Base-by-base conservation (phyloP, 495 filamentous ascomycete genomes). In the Hypoxylon crocopeplum region DNA sequence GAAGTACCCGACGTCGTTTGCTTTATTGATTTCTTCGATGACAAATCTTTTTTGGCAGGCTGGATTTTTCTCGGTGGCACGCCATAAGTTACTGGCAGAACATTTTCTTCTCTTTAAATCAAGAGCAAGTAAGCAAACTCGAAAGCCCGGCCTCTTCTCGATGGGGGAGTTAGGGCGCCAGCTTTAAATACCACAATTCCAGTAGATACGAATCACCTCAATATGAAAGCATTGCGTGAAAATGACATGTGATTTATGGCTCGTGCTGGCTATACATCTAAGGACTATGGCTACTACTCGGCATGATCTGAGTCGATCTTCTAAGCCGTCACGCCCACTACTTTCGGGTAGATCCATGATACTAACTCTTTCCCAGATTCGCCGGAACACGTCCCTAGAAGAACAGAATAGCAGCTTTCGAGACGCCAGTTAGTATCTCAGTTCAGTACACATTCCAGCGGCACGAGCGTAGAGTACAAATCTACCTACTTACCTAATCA, bases 1-100 rank as follows among this genome's bases (percentile, higher is more conserved):
- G 46, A 34, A 48, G 36, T 41, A 16, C 49, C 44, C 8, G 15
- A 34, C 15, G 30, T 37, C 16, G 42, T 59, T 22, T 44, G 40
- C 59, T 27, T 56, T 44, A 44, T 55, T 54, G 45, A 45, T 58
- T 64, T 48, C 38, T 55, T 64, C 44, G 54, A 49, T 46, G 48
- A 16, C 17, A 21, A 38, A 37, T 57, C 41, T 53, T 49, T 53
- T 54, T 38, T 16, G 27, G 27, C 16, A 54, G n/a, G 39, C 47
- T 57, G 36, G 41, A 57, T 57, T 46, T 48, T 40, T 17, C 16
- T 25, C 41, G 32, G 36, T 52, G 37, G 44, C 15, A 41, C 25
- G 37, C 36, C 41, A 32, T 52, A 25, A 36, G 13, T 51, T 47
- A 51, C 27, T 52, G 13, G 21, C 17, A 45, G 33, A 34, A 20